A percentile compares a stretch with the other conserved stretches of the same genome.
Evolutionary conservation across 495 filamentous ascomycete genomes (phyloP).

Genomic region (Letharia columbiana): DNA sequence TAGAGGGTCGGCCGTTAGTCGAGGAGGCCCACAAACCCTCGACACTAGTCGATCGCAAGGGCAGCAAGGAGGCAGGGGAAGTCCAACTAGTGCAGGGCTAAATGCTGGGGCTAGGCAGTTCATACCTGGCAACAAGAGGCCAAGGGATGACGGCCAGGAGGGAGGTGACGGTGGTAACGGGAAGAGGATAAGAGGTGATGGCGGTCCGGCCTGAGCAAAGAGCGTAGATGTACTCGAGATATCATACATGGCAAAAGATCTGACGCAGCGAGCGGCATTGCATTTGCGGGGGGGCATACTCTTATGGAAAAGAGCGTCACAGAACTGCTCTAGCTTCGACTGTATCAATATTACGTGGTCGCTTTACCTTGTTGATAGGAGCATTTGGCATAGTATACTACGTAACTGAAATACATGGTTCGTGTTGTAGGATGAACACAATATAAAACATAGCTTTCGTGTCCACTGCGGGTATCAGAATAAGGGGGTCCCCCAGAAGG

Average conservation of each 20-base stretch:
- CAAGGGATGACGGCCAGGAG: constrained; percentile 52
- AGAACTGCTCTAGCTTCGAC: background rate
- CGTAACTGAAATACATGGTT: background rate
- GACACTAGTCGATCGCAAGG: constrained; percentile 29
- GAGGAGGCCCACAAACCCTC: constrained; percentile 39
- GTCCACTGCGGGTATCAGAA: no score
- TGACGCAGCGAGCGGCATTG: background rate
- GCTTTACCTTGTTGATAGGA: background rate
- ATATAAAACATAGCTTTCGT: background rate
- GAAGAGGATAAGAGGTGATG: constrained; percentile 47
- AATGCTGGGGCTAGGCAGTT: constrained; percentile 52
- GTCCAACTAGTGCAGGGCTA: constrained; percentile 28
- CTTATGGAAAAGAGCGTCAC: background rate
- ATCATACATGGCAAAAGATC: background rate
- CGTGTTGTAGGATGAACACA: background rate
- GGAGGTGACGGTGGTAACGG: constrained; percentile 39
- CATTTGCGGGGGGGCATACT: background rate
- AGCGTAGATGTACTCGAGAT: background rate
- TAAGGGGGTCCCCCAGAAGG: no score
- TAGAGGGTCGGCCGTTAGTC: constrained; percentile 35
- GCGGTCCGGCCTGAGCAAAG: constrained; percentile 31
- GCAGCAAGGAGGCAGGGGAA: constrained; percentile 21
- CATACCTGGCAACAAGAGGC: constrained; percentile 58
- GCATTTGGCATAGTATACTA: background rate
- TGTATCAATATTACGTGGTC: background rate